A percentile compares a stretch with the other conserved stretches of the same genome.
Conservation (phyloP, 1,139 yeast genomes). For the Yamadazyma dendronema region DNA sequence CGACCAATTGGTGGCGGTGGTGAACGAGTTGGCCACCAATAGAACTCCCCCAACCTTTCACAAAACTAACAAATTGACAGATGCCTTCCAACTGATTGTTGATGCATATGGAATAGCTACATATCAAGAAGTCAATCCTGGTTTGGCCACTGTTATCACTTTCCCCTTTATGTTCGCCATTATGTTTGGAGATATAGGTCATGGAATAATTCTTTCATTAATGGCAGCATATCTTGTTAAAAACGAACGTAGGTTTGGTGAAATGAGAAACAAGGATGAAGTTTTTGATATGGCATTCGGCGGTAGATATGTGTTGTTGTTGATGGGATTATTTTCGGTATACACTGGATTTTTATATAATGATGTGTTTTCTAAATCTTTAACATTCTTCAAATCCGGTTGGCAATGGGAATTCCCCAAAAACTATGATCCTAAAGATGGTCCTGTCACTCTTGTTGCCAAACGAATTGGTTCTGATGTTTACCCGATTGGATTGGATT, state of each 20-base stretch:
- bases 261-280: slow-evolving; percentile 77
- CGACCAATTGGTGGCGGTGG: slow-evolving; percentile 49
- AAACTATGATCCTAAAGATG: slow-evolving; percentile 58
- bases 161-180: slow-evolving; percentile 99
- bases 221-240: slow-evolving; percentile 70
- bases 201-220: slow-evolving; percentile 75
- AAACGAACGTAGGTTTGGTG: slow-evolving; percentile 64
- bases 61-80: slow-evolving; percentile 86
- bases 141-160: slow-evolving; percentile 89
- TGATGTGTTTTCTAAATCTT: slow-evolving; percentile 86
- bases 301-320: slow-evolving; percentile 83
- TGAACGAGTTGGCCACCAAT: slow-evolving; percentile 77
- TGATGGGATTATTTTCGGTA: slow-evolving; percentile 93
- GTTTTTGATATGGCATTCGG: slow-evolving; percentile 94
- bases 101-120: slow-evolving; percentile 96
- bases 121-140: slow-evolving; percentile 95
- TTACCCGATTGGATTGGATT: slow-evolving; percentile 86
- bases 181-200: slow-evolving; percentile 99
- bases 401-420: slow-evolving; percentile 83
- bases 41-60: slow-evolving; percentile 93
- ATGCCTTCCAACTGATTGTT: slow-evolving; percentile 86
- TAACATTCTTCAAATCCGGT: slow-evolving; percentile 82
- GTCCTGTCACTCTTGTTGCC: slow-evolving; percentile 53
- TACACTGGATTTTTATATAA: slow-evolving; percentile 93
- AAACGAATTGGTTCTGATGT: slow-evolving; percentile 49